A percentile compares a stretch with the other conserved stretches of the same genome.
These are phyloP conservation scores for Dichotomocladium elegans DNA, from an alignment of 371 early-diverging fungal species.

Conservation along the genomic window DNA sequence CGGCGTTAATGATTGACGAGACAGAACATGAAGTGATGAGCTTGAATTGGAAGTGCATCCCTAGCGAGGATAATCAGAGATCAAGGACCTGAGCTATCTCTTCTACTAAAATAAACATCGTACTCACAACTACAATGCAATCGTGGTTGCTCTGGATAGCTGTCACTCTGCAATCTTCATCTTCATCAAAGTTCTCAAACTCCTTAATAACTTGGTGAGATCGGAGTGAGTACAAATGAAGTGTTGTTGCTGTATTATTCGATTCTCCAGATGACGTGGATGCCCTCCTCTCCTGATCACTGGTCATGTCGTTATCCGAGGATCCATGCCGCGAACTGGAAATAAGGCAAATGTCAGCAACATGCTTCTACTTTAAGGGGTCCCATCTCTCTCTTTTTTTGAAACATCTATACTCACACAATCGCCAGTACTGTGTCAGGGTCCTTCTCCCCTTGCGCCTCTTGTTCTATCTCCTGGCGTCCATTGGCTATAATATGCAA, in stretches of 20 bases:
- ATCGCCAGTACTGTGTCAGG: conserved; percentile 47
- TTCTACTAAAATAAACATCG: not conserved
- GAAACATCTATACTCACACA: conserved; percentile 32
- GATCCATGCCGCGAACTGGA: not conserved
- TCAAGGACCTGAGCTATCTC: not conserved
- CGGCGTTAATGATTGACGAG: conserved; percentile 20
- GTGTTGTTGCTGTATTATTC: not conserved
- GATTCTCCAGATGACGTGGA: conserved; percentile 2
- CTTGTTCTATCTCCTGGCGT: conserved; percentile 7
- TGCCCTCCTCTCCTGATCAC: conserved; percentile 1
- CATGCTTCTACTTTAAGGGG: not conserved
- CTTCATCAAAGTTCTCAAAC: conserved; percentile 23
- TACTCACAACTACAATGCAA: conserved; percentile 44
- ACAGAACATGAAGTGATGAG: conserved; percentile 40
- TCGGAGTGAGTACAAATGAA: conserved; percentile 42
- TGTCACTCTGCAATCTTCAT: conserved; percentile 36
- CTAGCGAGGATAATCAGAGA: too few relatives aligned
- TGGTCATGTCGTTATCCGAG: not conserved
- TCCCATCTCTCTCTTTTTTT: not conserved
- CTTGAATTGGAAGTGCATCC: conserved; percentile 25
- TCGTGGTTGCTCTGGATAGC: conserved; percentile 46
- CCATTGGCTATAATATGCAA: conserved; percentile 39
- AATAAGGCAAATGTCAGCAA: too few relatives aligned
- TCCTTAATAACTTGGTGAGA: conserved; percentile 36
- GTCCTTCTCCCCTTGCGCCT: not conserved